Evolutionary conservation across 257 asterid species (phyloP).

Genomic region (Thymus mandschuricus): DNA sequence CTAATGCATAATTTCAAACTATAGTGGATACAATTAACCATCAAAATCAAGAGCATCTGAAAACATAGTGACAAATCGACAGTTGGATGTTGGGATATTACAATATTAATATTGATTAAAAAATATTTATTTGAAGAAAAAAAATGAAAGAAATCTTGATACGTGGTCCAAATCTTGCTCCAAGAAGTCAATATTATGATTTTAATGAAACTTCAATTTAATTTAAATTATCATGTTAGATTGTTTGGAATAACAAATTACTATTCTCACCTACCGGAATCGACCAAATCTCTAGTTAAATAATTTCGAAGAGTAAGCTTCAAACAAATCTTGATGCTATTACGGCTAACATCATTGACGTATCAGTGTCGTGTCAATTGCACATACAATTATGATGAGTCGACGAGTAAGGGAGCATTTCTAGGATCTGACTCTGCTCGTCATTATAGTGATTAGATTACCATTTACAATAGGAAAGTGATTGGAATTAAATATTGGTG

Average conservation of each 20-base stretch:
- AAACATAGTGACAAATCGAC: conserved; percentile 32
- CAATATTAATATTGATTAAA: conserved; percentile 10
- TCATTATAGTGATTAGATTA: not conserved
- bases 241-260: conserved; percentile 11
- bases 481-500: not conserved
- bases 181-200: conserved; percentile 43
- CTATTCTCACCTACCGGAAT: conserved; percentile 33
- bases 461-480: not conserved
- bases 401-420: too few relatives aligned
- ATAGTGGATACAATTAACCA: conserved; percentile 16
- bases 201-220: not conserved
- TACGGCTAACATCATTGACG: too few relatives aligned
- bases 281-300: not conserved
- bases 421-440: not conserved
- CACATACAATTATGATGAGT: too few relatives aligned
- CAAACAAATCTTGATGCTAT: not conserved
- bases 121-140: not conserved
- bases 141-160: conserved; percentile 3
- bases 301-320: not conserved
- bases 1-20: not conserved
- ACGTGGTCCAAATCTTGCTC: conserved; percentile 39
- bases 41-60: conserved; percentile 32
- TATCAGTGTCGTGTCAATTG: too few relatives aligned
- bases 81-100: conserved; percentile 41
- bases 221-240: not conserved